Base-by-base conservation (phyloP, 2,329 filamentous ascomycete species). In the Rhynchosporium secalis region DNA sequence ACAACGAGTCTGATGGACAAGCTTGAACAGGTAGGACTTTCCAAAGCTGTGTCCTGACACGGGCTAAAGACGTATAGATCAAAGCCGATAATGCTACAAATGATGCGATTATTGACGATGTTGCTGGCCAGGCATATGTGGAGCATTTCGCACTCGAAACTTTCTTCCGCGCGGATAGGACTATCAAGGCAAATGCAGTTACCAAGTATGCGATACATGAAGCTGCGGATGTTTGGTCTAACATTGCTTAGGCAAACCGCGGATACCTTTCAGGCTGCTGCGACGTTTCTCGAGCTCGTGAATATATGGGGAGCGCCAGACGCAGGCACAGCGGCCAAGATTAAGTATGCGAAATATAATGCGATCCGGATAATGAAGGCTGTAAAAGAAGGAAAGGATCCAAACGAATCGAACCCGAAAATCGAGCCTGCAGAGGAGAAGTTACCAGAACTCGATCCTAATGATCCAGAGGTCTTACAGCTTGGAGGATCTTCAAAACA, bases 321-420 rank as follows among this genome's bases (percentile, higher is more conserved):
- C 40, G 77, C 84, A 0, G 92, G 98, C 72, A 86, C 88, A 26
- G 81, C 86, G 45, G 85, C 92, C 60, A 98, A 96, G 80, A 92
- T 94, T 77, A 97, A 96, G 75, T 99, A 91, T 74, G 92, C 94
- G 47, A 99, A 98, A 76, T 99, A 91, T 83, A 96, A 98, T 75
- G 93, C 94, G 2, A 80, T 94, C 41, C 86, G 95, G 62, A 99
- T 99, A 72, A 82, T 90, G 15, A 96, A 91, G 76, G 95, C 95
- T 10, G 84, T 97, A 71, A 95, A 93, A 72, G 90, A 93, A 46
- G 92, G 92, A 59, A 88, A 91, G 68, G 93, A 99, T 72, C 95
- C 95, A 3, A 99, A 99, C 76, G 86, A 89, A 60, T 90, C 91
- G 7, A 98, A 98, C 72, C 94, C 94, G 0, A 85, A 85, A 61